Base-by-base conservation (phyloP, 768 basidiomycete genomes). In the Serendipita sp. region DNA sequence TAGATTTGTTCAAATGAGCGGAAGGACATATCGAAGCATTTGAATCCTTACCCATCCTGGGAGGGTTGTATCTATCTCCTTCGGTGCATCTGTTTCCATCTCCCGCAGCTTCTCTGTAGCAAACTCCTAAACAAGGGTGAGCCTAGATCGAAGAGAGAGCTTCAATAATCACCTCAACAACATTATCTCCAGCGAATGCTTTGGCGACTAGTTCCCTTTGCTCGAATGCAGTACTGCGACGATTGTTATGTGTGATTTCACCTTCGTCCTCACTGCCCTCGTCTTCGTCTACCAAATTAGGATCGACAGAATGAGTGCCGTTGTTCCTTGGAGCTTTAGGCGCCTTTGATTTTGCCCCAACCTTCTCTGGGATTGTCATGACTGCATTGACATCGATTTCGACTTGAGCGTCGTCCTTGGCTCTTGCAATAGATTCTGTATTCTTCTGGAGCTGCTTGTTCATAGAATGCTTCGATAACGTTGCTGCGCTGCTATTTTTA, bases 151-250 rank as follows among this genome's bases (percentile, higher is more conserved):
- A 32, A 63, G 54, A 65, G 44, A 13, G 35, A 51, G 44, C 65
- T 13, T n/a, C 7, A 45, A 5, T 34, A 3, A 23, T 23, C 23
- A 91, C 91, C 75, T 88, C 85, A 3, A 96, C 85, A 36, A 98
- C 95, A 68, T 98, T 91, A 73, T 99, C 96, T 2, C 92, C 94
- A 1, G 94, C 95, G 76, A 99, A 99, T 0, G 96, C 96, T 64
- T 85, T 84, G 1, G 93, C 89, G 11, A 99, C 93, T 11, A 98
- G 78, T 68, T 98, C 92, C 44, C 90, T 80, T 73, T 98, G 95
- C 72, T 89, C 79, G 75, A 97, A 92, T 0, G 89, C 88, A 63
- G 79, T 81, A 23, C 23, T 23, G 0, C 82, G 72, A 28, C 76
- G 76, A 56, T 71, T 73, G 66, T 45, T 32, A 35, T 38, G 28